Conservation (phyloP, 2,329 filamentous ascomycete genomes). For the Penicillium sp. region DNA sequence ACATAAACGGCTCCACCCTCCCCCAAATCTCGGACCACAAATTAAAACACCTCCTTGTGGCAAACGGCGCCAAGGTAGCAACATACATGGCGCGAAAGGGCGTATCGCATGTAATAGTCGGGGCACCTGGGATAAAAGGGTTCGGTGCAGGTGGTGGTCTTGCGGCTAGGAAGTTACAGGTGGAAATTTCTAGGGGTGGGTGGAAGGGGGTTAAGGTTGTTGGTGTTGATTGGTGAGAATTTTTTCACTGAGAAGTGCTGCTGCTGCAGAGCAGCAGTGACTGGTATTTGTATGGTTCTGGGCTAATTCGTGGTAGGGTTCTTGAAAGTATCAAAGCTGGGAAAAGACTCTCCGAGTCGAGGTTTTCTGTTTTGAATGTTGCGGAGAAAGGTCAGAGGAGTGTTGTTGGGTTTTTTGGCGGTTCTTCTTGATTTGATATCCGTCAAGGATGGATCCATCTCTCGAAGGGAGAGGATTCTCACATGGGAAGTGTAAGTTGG, state of each 20-base stretch:
- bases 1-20: slow-evolving; percentile 85
- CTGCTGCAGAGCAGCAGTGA: too few species aligned
- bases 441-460: too few species aligned
- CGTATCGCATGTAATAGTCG: slow-evolving; percentile 86
- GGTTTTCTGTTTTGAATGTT: slow-evolving; percentile 68
- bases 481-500: too few species aligned
- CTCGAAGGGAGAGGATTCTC: too few species aligned
- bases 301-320: slow-evolving; percentile 59
- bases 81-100: slow-evolving; percentile 71
- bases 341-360: slow-evolving; percentile 73
- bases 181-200: slow-evolving; percentile 70
- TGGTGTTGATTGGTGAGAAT: slow-evolving; percentile 72
- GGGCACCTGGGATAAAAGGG: slow-evolving; percentile 56
- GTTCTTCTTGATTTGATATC: background rate
- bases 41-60: slow-evolving; percentile 75
- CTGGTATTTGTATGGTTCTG: too few species aligned
- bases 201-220: slow-evolving; percentile 79
- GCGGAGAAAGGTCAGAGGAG: slow-evolving; percentile 67
- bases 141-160: slow-evolving; percentile 73
- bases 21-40: slow-evolving; percentile 83
- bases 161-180: slow-evolving; percentile 77
- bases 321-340: slow-evolving; percentile 81
- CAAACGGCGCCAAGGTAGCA: slow-evolving; percentile 74
- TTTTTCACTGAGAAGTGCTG: slow-evolving; percentile 22
- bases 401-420: slow-evolving; percentile 60